Conservation (phyloP, 345 rosid genomes). For the Lepidium sativum region DNA sequence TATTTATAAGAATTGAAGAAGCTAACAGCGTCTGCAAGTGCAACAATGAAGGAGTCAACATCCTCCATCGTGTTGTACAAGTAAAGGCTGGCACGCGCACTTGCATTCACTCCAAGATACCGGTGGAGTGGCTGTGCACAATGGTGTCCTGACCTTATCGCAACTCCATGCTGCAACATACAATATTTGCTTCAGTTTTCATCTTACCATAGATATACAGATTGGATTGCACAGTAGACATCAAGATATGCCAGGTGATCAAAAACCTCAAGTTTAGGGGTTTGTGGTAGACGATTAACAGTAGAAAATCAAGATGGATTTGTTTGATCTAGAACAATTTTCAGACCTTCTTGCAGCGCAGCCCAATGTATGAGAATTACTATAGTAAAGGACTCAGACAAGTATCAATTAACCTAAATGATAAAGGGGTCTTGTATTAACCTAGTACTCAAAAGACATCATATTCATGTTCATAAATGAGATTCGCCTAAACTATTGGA, state of each 20-base stretch:
- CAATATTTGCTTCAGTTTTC: slow-evolving; percentile 3
- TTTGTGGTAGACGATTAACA: background rate
- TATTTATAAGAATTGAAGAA: slow-evolving; percentile 79
- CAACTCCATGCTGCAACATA: slow-evolving; percentile 84
- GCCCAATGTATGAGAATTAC: background rate
- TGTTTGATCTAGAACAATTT: background rate
- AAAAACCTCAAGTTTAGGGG: background rate
- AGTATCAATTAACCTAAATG: background rate
- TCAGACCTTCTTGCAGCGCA: background rate
- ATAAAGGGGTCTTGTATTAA: background rate
- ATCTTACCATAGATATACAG: background rate
- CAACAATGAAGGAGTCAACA: slow-evolving; percentile 58
- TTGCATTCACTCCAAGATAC: slow-evolving; percentile 65
- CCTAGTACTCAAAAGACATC: background rate
- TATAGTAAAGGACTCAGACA: background rate
- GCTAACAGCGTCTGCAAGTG: slow-evolving; percentile 62
- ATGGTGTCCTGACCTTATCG: slow-evolving; percentile 95
- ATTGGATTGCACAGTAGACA: background rate
- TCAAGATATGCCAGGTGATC: background rate
- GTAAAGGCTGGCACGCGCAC: slow-evolving; percentile 92
- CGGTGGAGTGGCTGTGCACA: slow-evolving; percentile 96
- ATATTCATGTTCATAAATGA: background rate
- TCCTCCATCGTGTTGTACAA: slow-evolving; percentile 90
- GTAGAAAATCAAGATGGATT: background rate
- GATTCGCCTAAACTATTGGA: background rate